Percentiles rank a stretch among this genome's conserved stretches.
phyloP scores from a whole-genome alignment of 108 stramenopile species.

The Conticribra guillardii region DNA sequence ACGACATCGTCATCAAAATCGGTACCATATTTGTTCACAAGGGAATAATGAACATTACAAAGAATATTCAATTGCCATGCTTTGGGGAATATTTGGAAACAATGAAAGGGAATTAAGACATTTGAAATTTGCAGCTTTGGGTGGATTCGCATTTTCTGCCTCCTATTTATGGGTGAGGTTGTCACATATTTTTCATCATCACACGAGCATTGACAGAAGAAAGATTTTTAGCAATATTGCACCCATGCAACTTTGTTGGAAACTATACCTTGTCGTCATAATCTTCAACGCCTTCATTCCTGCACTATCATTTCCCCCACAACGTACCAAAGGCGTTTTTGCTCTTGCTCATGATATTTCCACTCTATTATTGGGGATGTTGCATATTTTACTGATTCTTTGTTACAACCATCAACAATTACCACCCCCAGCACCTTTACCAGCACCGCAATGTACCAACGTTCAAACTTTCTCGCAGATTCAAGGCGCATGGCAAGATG shows the following conservation, averaged over 20 bases:
- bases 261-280: constrained; percentile 17
- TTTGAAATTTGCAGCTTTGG: constrained; percentile 27
- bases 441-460: not conserved
- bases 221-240: not conserved
- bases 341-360: no score
- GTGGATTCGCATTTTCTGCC: constrained; percentile 28
- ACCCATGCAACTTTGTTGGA: constrained; percentile 27
- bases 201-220: not conserved
- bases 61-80: no score
- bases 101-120: not conserved
- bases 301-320: not conserved
- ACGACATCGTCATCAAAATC: no score
- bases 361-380: constrained; percentile 1
- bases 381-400: constrained; percentile 17
- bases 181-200: not conserved
- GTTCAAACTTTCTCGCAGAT: not conserved
- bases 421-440: no score
- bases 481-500: constrained; percentile 35
- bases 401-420: constrained; percentile 7
- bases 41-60: no score
- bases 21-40: no score
- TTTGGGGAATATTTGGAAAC: no score
- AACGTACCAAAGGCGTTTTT: not conserved
- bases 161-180: constrained; percentile 27
- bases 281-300: not conserved